phyloP scores from a whole-genome alignment of 192 early-diverging fungal species.

The Gamsiella multidivaricata region DNA sequence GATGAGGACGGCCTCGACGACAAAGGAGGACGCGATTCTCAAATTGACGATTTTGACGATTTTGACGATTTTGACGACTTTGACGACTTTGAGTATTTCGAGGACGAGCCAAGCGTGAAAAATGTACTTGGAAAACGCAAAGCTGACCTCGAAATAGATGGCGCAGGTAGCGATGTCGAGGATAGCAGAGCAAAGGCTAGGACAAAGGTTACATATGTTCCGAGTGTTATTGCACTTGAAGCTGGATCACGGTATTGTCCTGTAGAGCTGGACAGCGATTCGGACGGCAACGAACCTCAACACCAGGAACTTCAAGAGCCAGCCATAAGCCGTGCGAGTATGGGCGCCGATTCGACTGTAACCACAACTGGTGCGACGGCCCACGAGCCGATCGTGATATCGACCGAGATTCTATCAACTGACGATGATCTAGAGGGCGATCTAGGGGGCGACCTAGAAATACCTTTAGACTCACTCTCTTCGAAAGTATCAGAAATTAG shows the following conservation, averaged over 20 bases:
- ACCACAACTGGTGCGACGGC: no score
- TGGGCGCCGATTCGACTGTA: neutral
- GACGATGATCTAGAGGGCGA: no score
- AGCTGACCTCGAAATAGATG: neutral
- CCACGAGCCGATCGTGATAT: neutral
- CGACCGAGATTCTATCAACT: neutral
- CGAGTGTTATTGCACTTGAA: neutral
- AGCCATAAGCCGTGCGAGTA: neutral
- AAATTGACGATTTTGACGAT: neutral
- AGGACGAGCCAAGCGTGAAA: no score
- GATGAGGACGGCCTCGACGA: conserved; percentile 4
- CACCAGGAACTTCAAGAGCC: neutral
- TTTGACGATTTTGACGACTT: neutral
- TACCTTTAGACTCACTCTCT: no score
- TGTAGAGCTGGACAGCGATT: conserved; percentile 25
- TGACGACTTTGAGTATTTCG: no score
- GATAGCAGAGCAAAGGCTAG: neutral
- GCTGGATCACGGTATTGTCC: conserved; percentile 15
- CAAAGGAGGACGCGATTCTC: no score
- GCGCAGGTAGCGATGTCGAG: neutral
- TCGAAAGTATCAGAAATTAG: no score
- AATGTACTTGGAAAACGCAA: conserved; percentile 17
- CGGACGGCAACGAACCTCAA: neutral
- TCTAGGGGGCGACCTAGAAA: no score
- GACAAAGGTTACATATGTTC: neutral